Conservation (phyloP, 768 basidiomycete species). For the Auriscalpium vulgare region DNA sequence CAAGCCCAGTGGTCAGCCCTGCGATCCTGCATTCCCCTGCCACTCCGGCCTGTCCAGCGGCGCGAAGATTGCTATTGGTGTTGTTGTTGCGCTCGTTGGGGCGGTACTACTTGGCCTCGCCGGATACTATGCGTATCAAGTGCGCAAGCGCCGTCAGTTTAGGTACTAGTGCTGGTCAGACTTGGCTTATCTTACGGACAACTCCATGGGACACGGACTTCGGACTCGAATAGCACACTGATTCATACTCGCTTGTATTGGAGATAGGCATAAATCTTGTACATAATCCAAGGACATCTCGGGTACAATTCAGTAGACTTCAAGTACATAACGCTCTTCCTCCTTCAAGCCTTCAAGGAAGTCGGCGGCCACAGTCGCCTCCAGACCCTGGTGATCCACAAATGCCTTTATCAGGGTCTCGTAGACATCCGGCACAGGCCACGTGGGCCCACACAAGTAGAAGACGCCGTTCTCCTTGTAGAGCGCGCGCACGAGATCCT, state of each 20-base stretch:
- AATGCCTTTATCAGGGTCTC: conserved; percentile 84
- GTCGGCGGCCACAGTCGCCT: conserved; percentile 58
- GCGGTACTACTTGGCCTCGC: conserved; percentile 41
- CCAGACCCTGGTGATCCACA: conserved; percentile 59
- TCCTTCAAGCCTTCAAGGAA: conserved; percentile 89
- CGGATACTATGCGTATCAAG: conserved; percentile 18
- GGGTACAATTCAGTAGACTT: conserved; percentile 41
- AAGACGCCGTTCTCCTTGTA: conserved; percentile 73
- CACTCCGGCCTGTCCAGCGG: conserved; percentile 46
- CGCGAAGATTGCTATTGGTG: conserved; percentile 64
- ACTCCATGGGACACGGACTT: too few species aligned
- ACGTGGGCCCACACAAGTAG: conserved; percentile 96
- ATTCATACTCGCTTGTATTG: too few species aligned
- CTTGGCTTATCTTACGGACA: too few species aligned
- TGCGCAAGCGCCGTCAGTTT: conserved; percentile 5
- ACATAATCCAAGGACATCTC: not conserved
- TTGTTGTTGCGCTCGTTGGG: conserved; percentile 56
- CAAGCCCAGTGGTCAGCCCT: conserved; percentile 63
- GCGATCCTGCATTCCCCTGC: conserved; percentile 60
- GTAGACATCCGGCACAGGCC: conserved; percentile 99
- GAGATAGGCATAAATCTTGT: too few species aligned
- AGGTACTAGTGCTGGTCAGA: not conserved
- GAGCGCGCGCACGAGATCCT: conserved; percentile 66
- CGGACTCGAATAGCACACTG: too few species aligned
- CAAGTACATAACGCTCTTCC: conserved; percentile 94